Percentiles rank a stretch among this genome's conserved stretches.
Conservation (phyloP, 208 protist species). For the Leptomonas pyrrhocoris region DNA sequence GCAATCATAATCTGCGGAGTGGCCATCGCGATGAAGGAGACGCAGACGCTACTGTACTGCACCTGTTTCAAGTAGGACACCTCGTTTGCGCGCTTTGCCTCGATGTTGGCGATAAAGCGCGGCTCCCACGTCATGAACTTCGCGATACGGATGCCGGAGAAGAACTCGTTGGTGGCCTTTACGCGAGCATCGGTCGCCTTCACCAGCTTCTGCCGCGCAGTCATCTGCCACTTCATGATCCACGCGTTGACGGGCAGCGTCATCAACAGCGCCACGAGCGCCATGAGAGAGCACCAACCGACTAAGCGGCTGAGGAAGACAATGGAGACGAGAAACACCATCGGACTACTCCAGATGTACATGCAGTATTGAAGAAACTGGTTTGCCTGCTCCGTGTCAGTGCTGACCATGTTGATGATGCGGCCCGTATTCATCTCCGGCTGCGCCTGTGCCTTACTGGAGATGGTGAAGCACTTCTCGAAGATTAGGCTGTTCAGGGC, state of each 20-base stretch:
- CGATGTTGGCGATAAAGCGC: slow-evolving; percentile 54
- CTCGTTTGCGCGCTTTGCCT: slow-evolving; percentile 50
- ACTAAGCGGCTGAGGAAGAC: slow-evolving; percentile 51
- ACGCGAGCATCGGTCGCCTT: slow-evolving; percentile 83
- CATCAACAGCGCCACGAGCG: slow-evolving; percentile 61
- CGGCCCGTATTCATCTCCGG: slow-evolving; percentile 83
- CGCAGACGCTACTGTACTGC: slow-evolving; percentile 34
- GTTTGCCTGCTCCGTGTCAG: slow-evolving; percentile 60
- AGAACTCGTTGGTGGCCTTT: slow-evolving; percentile 91
- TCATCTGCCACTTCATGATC: slow-evolving; percentile 43
- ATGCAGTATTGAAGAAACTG: slow-evolving; percentile 53
- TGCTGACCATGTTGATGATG: slow-evolving; percentile 89
- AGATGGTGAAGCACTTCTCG: slow-evolving; percentile 78
- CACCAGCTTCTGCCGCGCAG: slow-evolving; percentile 27
- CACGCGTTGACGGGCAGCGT: slow-evolving; percentile 72
- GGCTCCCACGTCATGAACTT: too few relatives aligned
- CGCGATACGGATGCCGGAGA: slow-evolving; percentile 91
- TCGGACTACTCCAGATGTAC: slow-evolving; percentile 55
- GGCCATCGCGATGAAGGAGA: slow-evolving; percentile 57
- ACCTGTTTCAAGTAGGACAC: slow-evolving; percentile 39
- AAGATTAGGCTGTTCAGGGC: slow-evolving; percentile 76
- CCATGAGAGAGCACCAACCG: slow-evolving; percentile 75
- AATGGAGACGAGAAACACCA: slow-evolving; percentile 68
- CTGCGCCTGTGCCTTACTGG: slow-evolving; percentile 42
- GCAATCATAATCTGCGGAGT: slow-evolving; percentile 67